Conservation (phyloP, 805 yeast species). For the Jamesozyma rosinii region DNA sequence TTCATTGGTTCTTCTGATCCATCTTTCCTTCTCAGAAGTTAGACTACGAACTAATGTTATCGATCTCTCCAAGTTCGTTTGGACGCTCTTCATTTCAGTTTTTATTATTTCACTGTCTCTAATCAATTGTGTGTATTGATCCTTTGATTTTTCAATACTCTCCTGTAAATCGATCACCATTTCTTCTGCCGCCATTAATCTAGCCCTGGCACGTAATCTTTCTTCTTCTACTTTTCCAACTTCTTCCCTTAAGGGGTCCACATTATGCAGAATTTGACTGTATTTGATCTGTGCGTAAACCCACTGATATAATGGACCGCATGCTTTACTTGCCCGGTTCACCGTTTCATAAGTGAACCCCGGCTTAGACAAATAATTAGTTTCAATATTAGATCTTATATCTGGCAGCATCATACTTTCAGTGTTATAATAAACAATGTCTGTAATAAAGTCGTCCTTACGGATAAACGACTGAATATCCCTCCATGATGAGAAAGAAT, state of each 20-base stretch:
- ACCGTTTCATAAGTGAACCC: constrained; percentile 66
- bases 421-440: constrained; percentile 66
- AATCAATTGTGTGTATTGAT: constrained; percentile 61
- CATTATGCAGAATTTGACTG: constrained; percentile 54
- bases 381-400: constrained; percentile 48
- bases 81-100: constrained; percentile 55
- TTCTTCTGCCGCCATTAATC: constrained; percentile 64
- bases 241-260: constrained; percentile 67
- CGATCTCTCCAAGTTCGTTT: constrained; percentile 53
- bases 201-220: constrained; percentile 53
- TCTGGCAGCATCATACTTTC: constrained; percentile 46
- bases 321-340: constrained; percentile 84
- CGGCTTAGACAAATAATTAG: constrained; percentile 48
- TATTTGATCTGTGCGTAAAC: constrained; percentile 81
- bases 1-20: constrained; percentile 52
- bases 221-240: constrained; percentile 50
- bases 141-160: constrained; percentile 60
- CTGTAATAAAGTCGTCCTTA: constrained; percentile 77
- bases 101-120: constrained; percentile 72
- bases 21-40: constrained; percentile 58
- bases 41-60: constrained; percentile 51
- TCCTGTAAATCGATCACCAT: constrained; percentile 69
- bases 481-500: constrained; percentile 58
- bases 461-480: constrained; percentile 76
- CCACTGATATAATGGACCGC: constrained; percentile 89